Evolutionary conservation across 1,284 basidiomycete species (phyloP), one percentile per base, ranked within the genome.

Genomic region (Singerocomus inundabilis): DNA sequence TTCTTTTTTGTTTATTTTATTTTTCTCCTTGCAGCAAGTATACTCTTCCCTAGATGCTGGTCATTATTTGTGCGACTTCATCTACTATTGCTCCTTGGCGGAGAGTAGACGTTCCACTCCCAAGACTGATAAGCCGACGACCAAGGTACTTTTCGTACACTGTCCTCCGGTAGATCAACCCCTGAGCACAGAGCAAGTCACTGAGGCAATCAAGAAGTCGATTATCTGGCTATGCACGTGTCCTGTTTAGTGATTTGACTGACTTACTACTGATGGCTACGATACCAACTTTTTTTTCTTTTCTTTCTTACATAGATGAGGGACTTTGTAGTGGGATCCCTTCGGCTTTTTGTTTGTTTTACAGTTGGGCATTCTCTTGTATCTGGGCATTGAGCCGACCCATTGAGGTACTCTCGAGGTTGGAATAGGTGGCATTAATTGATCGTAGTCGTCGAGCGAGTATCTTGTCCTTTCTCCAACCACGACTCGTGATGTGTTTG

Each of bases 81-180:
- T 84, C 53, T 88, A 85, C 64, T 89, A 85, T 60, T 85, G 85
- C 60, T 88, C 86, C 8, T 74, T 89, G n/a, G 85, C 84, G 6
- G 85, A 88, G 62, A 76, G 81, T 18, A 79, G 75, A 59, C 77
- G 82, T 6, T 71, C 70, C 28, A 70, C 73, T 21, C 72, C 74
- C 46, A 78, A 79, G 36, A 79, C 77, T 50, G 79, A 84, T 58
- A 78, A 79, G 58, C 76, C 75, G 18, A 75, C 77, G 6, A 69
- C 64, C n/a, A 78, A 79, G 59, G 84, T 88, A 41, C 69, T 89
- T 13, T 86, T 86, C 67, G 68, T 89, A 63, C 87, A 89, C 60
- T 85, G 83, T 58, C 82, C 85, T 13, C 85, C 85, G 1, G 76
- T 79, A 24, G 76, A 75, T 47, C 74, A 81, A 61, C 85, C 85